Evolutionary conservation across 306 rosid genomes (phyloP), one percentile per base, ranked within the genome.

Genomic region (Rosa rugosa): DNA sequence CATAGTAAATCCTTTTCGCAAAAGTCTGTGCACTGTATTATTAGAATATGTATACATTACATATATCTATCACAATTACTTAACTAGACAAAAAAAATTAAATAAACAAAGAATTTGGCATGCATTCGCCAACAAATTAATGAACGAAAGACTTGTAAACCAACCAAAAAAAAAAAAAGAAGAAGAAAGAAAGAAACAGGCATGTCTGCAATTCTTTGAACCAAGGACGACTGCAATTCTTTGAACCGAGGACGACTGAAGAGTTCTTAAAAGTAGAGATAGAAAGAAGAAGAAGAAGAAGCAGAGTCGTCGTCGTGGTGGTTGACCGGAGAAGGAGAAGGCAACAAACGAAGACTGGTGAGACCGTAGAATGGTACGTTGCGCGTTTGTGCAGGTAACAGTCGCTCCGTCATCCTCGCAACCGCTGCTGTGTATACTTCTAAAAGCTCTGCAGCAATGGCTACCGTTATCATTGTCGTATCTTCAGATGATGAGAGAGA

Each of bases 391-490:
- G 77, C 81, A 0, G 85, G 79, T 49, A 85, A 73, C 47, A 90
- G 25, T 25, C 80, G 81, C 74, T 85, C 84, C 12, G 86, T 82
- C 27, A 76, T 82, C 36, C 86, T 83, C 27, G 83, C 83, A 64
- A 92, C 73, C 51, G 62, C 85, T 38, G 83, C 83, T 0, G 87
- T 85, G 82, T 88, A 89, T 50, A 83, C 87, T n/a, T 72, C 86
- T 23, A 92, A 72, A 47, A 92, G 83, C 88, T 87, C 86, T 42
- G 91, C 86, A 81, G 85, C 77, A 1, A 72, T 56, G 75, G 78
- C 91, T 79, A 85, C 90, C 91, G 85, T 85, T 73, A 90, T 87
- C 97, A 92, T 16, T 16, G 56, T 68, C 12, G 6, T 73, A 68
- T 59, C 59, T 67, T 25, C 71, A 17, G 12, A 44, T 40, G 3